Percentiles rank a stretch among this genome's conserved stretches.
These are phyloP conservation scores for Artemisia annua DNA, from an alignment of 129 eudicot genomes.

Conservation along the genomic window DNA sequence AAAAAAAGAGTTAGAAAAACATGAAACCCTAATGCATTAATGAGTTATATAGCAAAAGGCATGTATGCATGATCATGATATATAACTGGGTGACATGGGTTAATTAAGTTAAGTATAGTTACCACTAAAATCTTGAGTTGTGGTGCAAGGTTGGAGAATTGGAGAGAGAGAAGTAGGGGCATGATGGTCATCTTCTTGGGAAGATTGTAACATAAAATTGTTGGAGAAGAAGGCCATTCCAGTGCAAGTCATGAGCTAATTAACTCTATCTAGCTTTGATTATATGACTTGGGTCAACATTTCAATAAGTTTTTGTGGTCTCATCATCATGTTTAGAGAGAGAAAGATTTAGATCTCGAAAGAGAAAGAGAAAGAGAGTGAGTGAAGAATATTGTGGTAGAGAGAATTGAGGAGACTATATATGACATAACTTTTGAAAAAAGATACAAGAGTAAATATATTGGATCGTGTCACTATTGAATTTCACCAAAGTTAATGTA, in stretches of 20 bases:
- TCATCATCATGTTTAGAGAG: constrained; percentile 21
- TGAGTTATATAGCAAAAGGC: constrained; percentile 18
- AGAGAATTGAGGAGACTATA: not conserved
- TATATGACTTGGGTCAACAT: constrained; percentile 26
- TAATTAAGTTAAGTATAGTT: not conserved
- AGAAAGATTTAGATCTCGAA: not conserved
- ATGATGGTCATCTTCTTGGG: constrained; percentile 58
- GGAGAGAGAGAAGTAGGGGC: constrained; percentile 58
- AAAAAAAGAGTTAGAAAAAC: not conserved
- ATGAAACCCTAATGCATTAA: constrained; percentile 25
- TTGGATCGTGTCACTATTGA: constrained; percentile 11
- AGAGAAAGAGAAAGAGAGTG: constrained; percentile 10
- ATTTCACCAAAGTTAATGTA: not conserved
- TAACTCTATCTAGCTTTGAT: constrained; percentile 8
- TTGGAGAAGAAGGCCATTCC: constrained; percentile 83
- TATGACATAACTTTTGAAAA: constrained; percentile 14
- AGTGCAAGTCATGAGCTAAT: constrained; percentile 39
- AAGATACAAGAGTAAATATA: constrained; percentile 22
- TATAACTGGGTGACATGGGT: not conserved
- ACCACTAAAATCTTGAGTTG: constrained; percentile 88
- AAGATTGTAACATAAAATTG: constrained; percentile 78
- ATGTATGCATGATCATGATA: constrained; percentile 8
- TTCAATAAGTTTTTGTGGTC: constrained; percentile 26
- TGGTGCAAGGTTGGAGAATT: constrained; percentile 56
- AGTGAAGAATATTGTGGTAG: constrained; percentile 5